Evolutionary conservation across 2,329 filamentous ascomycete species (phyloP).

Genomic region (Leptographium lundbergii): DNA sequence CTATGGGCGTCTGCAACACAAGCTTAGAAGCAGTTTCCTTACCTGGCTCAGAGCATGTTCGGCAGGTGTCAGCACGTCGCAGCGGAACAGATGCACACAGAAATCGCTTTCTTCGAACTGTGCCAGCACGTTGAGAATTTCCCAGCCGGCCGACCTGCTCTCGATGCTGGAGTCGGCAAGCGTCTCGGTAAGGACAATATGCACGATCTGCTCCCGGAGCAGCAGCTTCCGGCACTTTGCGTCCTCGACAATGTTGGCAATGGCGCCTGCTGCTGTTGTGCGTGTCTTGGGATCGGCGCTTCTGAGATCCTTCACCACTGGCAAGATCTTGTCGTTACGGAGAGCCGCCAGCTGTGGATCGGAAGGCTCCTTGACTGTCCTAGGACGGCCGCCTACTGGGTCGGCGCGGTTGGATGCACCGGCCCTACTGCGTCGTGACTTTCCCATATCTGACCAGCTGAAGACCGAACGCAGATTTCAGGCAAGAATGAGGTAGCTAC

Average conservation of each 20-base stretch:
- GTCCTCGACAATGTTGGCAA: constrained; percentile 51
- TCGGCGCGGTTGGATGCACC: constrained; percentile 35
- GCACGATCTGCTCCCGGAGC: constrained; percentile 52
- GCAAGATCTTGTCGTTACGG: constrained; percentile 49
- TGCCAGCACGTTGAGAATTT: constrained; percentile 47
- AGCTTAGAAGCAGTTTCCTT: constrained; percentile 13
- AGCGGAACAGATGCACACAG: constrained; percentile 49
- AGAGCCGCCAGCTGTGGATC: constrained; percentile 53
- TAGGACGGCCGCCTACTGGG: constrained; percentile 26
- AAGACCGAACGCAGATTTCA: background rate
- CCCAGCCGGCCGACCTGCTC: constrained; percentile 54
- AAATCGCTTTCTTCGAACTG: constrained; percentile 55
- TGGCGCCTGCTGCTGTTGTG: constrained; percentile 43
- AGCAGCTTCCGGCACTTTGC: constrained; percentile 50
- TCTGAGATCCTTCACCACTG: constrained; percentile 47
- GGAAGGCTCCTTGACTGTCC: constrained; percentile 40
- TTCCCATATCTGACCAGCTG: constrained; percentile 34
- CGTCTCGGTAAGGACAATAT: constrained; percentile 49
- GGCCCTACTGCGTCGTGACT: constrained; percentile 42
- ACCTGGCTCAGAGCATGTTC: constrained; percentile 42
- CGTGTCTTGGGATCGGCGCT: constrained; percentile 47
- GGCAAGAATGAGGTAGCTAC: background rate
- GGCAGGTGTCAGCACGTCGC: constrained; percentile 48
- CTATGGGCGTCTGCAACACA: background rate
- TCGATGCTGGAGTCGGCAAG: constrained; percentile 50